A percentile compares a stretch with the other conserved stretches of the same genome.
These are phyloP conservation scores for Penicillium frequentans DNA, from an alignment of 2,329 filamentous ascomycete species.

Conservation along the genomic window DNA sequence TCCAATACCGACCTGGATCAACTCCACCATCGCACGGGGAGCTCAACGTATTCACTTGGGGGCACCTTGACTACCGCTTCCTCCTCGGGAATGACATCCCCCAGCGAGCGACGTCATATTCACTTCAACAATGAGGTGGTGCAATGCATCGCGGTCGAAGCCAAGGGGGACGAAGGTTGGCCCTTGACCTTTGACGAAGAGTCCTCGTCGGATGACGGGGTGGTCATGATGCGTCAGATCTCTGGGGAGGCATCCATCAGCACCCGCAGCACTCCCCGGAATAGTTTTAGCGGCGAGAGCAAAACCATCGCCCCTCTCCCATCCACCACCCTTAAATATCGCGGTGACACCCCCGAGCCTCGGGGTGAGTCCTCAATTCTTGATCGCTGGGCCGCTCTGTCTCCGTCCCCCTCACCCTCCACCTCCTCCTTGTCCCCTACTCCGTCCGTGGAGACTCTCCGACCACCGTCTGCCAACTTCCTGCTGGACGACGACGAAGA, in stretches of 20 bases:
- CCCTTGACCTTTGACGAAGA: constrained; percentile 47
- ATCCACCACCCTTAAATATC: constrained; percentile 82
- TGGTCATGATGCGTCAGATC: constrained; percentile 78
- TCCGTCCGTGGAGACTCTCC: constrained; percentile 78
- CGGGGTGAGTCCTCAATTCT: constrained; percentile 30
- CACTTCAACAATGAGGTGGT: constrained; percentile 96
- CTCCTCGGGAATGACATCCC: constrained; percentile 70
- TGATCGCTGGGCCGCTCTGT: constrained; percentile 42
- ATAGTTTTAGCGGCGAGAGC: constrained; percentile 62
- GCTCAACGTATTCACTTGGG: constrained; percentile 47
- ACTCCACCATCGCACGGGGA: constrained; percentile 60
- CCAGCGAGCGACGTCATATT: constrained; percentile 73
- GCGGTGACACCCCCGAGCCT: constrained; percentile 71
- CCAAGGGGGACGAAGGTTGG: constrained; percentile 63
- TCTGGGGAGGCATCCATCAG: constrained; percentile 52
- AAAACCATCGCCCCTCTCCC: constrained; percentile 87
- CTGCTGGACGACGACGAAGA: constrained; percentile 62
- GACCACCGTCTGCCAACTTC: constrained; percentile 67
- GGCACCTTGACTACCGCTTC: constrained; percentile 61
- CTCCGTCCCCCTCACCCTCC: constrained; percentile 40
- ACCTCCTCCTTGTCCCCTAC: constrained; percentile 62
- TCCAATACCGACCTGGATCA: constrained; percentile 69
- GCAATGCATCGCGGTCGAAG: constrained; percentile 91
- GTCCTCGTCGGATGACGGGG: constrained; percentile 72
- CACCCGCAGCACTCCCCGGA: constrained; percentile 55